Percentiles rank a stretch among this genome's conserved stretches.
These are phyloP conservation scores for Remersonia thermophila DNA, from an alignment of 2,329 filamentous ascomycete species.

Conservation along the genomic window DNA sequence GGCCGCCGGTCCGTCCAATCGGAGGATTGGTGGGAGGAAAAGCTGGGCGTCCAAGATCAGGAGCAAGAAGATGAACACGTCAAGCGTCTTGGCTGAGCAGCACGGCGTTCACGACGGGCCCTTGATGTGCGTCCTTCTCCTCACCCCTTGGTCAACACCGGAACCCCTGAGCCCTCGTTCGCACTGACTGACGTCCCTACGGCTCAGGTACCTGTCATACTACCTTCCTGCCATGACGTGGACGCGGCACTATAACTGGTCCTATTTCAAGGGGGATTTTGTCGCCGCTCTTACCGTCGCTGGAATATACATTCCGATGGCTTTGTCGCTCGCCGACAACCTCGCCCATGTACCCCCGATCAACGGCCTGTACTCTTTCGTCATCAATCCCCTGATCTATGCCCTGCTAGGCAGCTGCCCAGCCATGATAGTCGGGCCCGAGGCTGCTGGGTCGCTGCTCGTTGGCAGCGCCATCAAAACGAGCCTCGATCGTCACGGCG, in stretches of 20 bases:
- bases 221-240: constrained; percentile 87
- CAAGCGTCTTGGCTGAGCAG: constrained; percentile 55
- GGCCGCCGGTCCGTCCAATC: constrained; percentile 25
- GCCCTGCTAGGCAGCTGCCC: constrained; percentile 84
- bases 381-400: constrained; percentile 85
- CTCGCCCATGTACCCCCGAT: constrained; percentile 86
- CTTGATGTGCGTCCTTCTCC: constrained; percentile 48
- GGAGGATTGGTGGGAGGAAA: constrained; percentile 33
- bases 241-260: constrained; percentile 75
- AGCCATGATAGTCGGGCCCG: constrained; percentile 86
- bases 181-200: background rate
- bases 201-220: constrained; percentile 69
- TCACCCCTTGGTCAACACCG: too few species aligned
- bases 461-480: constrained; percentile 76
- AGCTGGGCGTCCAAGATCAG: constrained; percentile 40
- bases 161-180: too few species aligned
- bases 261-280: constrained; percentile 74
- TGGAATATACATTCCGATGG: constrained; percentile 98
- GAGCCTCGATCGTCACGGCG: constrained; percentile 53
- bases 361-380: constrained; percentile 87
- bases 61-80: constrained; percentile 59
- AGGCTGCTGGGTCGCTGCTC: constrained; percentile 83
- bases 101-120: constrained; percentile 63
- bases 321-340: constrained; percentile 82
- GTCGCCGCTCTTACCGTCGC: constrained; percentile 87